Percentiles rank a stretch among this genome's conserved stretches.
Conservation (phyloP, 176 grass and related monocot species). For the Puya raimondii region DNA sequence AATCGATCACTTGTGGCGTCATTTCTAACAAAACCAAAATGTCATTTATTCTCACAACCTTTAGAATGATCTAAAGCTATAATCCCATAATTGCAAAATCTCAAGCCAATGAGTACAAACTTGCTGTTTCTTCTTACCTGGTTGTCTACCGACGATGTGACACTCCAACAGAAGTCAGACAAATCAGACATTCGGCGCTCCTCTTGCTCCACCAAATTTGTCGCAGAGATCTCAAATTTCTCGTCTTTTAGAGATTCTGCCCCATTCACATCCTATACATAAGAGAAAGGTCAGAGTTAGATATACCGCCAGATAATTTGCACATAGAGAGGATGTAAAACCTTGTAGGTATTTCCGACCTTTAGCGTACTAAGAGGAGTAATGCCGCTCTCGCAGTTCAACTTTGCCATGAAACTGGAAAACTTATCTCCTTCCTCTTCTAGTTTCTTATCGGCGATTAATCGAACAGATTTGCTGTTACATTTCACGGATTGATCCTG, state of each 20-base stretch:
- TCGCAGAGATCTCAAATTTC: constrained; percentile 14
- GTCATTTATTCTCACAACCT: no score
- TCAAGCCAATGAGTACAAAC: neutral
- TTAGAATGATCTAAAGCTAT: neutral
- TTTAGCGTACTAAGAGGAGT: constrained; percentile 30
- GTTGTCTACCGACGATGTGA: constrained; percentile 70
- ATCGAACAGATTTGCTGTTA: constrained; percentile 18
- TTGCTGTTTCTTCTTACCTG: constrained; percentile 15
- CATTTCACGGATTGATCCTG: constrained; percentile 40
- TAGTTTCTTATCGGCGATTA: constrained; percentile 12
- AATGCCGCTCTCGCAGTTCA: constrained; percentile 16
- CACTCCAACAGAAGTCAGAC: constrained; percentile 87
- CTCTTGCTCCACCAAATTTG: constrained; percentile 50
- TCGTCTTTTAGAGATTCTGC: constrained; percentile 25
- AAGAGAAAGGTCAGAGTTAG: constrained; percentile 6
- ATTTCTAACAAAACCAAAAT: no score
- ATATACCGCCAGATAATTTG: neutral
- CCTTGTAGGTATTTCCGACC: constrained; percentile 6
- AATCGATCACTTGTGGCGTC: no score
- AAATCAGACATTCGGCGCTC: constrained; percentile 83
- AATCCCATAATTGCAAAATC: neutral
- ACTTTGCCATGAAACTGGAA: neutral
- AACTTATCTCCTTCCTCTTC: constrained; percentile 14
- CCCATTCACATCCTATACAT: constrained; percentile 21
- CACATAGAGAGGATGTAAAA: neutral